Evolutionary conservation across 2,329 filamentous ascomycete genomes (phyloP).

Genomic region (Reticulascus tulasneorum): DNA sequence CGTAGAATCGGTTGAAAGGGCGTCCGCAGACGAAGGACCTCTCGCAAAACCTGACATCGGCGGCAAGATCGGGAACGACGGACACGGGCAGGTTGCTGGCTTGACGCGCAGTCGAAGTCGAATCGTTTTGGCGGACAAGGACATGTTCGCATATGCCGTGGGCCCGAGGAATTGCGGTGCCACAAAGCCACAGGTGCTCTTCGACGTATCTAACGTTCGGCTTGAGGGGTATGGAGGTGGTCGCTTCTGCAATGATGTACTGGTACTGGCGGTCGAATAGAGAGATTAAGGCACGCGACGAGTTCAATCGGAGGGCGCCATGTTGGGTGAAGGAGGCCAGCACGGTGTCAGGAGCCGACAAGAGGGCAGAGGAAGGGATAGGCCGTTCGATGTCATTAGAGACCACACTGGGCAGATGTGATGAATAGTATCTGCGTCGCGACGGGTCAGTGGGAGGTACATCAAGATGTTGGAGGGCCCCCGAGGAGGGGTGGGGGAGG

Average conservation of each 20-base stretch:
- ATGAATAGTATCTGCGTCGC: slow-evolving; percentile 15
- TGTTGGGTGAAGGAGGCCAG: slow-evolving; percentile 49
- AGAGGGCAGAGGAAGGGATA: slow-evolving; percentile 19
- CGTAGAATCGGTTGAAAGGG: slow-evolving; percentile 31
- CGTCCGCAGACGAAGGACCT: slow-evolving; percentile 21
- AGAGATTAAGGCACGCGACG: slow-evolving; percentile 39
- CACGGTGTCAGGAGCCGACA: slow-evolving; percentile 28
- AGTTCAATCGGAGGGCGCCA: slow-evolving; percentile 35
- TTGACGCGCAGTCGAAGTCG: background rate
- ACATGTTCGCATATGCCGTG: slow-evolving; percentile 25
- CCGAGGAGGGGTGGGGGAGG: background rate
- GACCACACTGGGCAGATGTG: slow-evolving; percentile 11
- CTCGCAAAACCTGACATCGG: slow-evolving; percentile 25
- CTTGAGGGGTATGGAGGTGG: slow-evolving; percentile 33
- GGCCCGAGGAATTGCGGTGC: slow-evolving; percentile 24
- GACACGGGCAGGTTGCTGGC: slow-evolving; percentile 24
- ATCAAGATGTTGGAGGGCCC: background rate
- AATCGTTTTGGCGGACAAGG: slow-evolving; percentile 9
- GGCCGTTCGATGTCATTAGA: slow-evolving; percentile 19
- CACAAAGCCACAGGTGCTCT: slow-evolving; percentile 20
- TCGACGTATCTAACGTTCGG: slow-evolving; percentile 13
- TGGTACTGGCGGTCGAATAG: slow-evolving; percentile 46
- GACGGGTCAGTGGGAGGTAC: background rate
- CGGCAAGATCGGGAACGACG: slow-evolving; percentile 28
- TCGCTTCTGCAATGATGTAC: slow-evolving; percentile 49